A percentile compares a stretch with the other conserved stretches of the same genome.
Conservation (phyloP, 2,329 filamentous ascomycete species). For the Plectosphaerella plurivora region DNA sequence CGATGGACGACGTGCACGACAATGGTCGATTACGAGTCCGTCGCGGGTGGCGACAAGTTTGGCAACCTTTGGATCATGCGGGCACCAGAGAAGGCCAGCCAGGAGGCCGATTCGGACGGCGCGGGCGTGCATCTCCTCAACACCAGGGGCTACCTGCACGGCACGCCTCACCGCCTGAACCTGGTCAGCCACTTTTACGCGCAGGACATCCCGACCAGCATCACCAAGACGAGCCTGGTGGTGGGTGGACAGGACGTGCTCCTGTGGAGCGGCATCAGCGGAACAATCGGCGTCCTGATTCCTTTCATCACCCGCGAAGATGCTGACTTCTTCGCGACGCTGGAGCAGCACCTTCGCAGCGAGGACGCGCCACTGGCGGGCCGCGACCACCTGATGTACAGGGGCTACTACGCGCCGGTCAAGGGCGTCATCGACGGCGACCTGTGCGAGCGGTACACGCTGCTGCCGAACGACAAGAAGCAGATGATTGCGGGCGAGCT, state of each 20-base stretch:
- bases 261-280: constrained; percentile 91
- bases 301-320: constrained; percentile 91
- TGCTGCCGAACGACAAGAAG: constrained; percentile 84
- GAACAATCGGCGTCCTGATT: constrained; percentile 88
- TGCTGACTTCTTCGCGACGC: constrained; percentile 93
- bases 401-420: constrained; percentile 91
- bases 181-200: constrained; percentile 86
- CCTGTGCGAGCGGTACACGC: constrained; percentile 84
- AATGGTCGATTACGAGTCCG: constrained; percentile 97
- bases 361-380: constrained; percentile 88
- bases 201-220: constrained; percentile 86
- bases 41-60: constrained; percentile 94
- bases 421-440: constrained; percentile 98
- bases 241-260: constrained; percentile 88
- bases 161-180: constrained; percentile 77
- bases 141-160: constrained; percentile 84
- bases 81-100: constrained; percentile 78
- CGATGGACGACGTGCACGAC: constrained; percentile 87
- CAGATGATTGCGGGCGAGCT: constrained; percentile 91
- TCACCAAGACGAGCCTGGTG: constrained; percentile 84
- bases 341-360: constrained; percentile 81
- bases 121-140: constrained; percentile 88
- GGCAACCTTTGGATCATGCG: constrained; percentile 93
- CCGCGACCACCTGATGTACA: constrained; percentile 91
- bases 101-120: constrained; percentile 88